Evolutionary conservation across 768 basidiomycete species (phyloP), one percentile per base, ranked within the genome.

Genomic region (Phlebiopsis gigantea): DNA sequence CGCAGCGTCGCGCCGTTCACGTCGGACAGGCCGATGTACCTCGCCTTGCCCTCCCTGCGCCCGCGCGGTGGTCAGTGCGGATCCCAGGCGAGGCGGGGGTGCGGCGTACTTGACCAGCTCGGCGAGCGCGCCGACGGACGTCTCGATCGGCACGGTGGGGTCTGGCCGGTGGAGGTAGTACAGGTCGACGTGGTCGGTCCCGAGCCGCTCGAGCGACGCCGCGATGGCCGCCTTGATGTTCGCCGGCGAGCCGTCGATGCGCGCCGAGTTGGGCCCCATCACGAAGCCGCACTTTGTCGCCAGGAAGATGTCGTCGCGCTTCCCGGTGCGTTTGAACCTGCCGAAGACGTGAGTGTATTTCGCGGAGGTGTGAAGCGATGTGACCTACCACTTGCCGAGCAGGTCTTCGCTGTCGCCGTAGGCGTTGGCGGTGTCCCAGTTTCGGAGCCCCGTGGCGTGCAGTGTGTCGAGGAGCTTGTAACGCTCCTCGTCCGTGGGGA

Each of bases 291-390:
- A 74, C 75, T 55, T 75, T 76, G 71, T 73, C 0, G 71, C 72
- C 4, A 76, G 64, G 65, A 75, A 76, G 29, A 83, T 80, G 17
- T 79, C 71, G 30, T 72, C 59, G 46, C 81, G 73, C 57, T 79
- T 79, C 15, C 80, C 81, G 14, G 76, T 79, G 19, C 72, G 70
- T 59, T 77, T 74, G 67, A 84, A 80, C 81, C 81, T 79, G 60
- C 14, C 24, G 10, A 46, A n/a, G 21, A 21, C n/a, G 41, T 25
- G 25, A 26, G 22, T 15, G 21, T n/a, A 22, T 24, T 41, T 26
- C 8, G 14, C 2, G 17, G 1, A 10, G 24, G 9, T 12, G 5
- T 5, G n/a, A 8, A 4, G 25, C 9, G 5, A 10, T 15, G 4
- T 39, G 9, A 12, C 57, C 17, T 46, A 64, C 76, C 77, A 81